Conservation (phyloP, 345 rosid species). For the Citrus reticulata region DNA sequence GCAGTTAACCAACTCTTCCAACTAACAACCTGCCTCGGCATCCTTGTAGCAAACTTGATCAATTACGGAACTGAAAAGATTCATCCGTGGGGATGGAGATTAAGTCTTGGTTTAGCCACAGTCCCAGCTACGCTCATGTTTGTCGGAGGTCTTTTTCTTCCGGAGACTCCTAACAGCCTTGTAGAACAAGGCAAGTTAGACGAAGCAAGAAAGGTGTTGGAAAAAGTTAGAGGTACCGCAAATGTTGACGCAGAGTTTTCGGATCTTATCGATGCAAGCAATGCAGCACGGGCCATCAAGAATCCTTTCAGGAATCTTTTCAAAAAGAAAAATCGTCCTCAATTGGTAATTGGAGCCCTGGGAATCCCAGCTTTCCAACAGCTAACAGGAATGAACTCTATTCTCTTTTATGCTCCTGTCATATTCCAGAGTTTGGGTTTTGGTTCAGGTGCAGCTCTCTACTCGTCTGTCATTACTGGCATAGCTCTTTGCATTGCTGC, state of each 20-base stretch:
- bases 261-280: conserved; percentile 75
- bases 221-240: conserved; percentile 63
- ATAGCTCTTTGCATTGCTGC: conserved; percentile 56
- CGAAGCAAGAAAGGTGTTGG: conserved; percentile 52
- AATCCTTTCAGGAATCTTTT: conserved; percentile 74
- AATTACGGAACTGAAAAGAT: conserved; percentile 65
- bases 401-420: conserved; percentile 83
- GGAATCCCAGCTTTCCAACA: conserved; percentile 85
- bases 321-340: conserved; percentile 59
- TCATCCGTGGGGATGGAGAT: conserved; percentile 93
- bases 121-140: conserved; percentile 74
- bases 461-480: conserved; percentile 56
- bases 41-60: conserved; percentile 64
- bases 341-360: conserved; percentile 63
- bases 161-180: conserved; percentile 80
- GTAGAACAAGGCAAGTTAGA: conserved; percentile 75
- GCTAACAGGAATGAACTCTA: conserved; percentile 80
- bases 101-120: conserved; percentile 65
- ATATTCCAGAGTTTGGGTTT: conserved; percentile 84
- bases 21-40: conserved; percentile 79
- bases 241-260: conserved; percentile 68
- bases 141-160: conserved; percentile 58
- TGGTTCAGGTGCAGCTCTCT: conserved; percentile 62
- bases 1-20: conserved; percentile 82
- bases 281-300: conserved; percentile 57